phyloP scores from a whole-genome alignment of 106 monocot species.

The Chionographis japonica region DNA sequence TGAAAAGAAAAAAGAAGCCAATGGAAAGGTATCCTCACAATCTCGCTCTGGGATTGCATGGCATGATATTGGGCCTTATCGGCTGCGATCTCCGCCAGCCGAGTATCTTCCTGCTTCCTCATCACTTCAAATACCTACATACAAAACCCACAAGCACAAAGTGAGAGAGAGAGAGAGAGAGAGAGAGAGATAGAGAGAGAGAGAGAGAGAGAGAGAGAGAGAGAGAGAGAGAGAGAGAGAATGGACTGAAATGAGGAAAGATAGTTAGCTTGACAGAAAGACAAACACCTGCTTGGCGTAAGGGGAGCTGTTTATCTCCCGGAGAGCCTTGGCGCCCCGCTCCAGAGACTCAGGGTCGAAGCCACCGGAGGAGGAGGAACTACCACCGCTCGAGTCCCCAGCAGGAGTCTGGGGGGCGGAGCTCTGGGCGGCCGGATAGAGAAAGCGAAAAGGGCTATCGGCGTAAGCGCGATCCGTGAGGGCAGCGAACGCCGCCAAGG shows the following conservation, averaged over 20 bases:
- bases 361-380: slow-evolving; percentile 26
- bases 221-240: background rate
- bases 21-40: slow-evolving; percentile 36
- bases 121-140: slow-evolving; percentile 82
- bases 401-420: background rate
- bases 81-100: slow-evolving; percentile 55
- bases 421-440: background rate
- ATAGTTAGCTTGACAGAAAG: background rate
- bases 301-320: slow-evolving; percentile 82
- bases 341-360: slow-evolving; percentile 88
- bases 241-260: background rate
- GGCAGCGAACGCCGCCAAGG: slow-evolving; percentile 10
- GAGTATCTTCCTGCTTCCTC: slow-evolving; percentile 84
- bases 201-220: background rate
- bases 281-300: slow-evolving; percentile 59
- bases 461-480: slow-evolving; percentile 20
- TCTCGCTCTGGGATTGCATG: slow-evolving; percentile 34
- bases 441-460: slow-evolving; percentile 14
- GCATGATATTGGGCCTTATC: slow-evolving; percentile 65
- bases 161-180: background rate
- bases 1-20: background rate
- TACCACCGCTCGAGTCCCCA: background rate
- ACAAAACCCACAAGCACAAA: background rate
- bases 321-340: slow-evolving; percentile 60
- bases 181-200: background rate